A percentile compares a stretch with the other conserved stretches of the same genome.
Evolutionary conservation across 805 yeast genomes (phyloP).

Genomic region (Isabelozyma pseudorhagii): DNA sequence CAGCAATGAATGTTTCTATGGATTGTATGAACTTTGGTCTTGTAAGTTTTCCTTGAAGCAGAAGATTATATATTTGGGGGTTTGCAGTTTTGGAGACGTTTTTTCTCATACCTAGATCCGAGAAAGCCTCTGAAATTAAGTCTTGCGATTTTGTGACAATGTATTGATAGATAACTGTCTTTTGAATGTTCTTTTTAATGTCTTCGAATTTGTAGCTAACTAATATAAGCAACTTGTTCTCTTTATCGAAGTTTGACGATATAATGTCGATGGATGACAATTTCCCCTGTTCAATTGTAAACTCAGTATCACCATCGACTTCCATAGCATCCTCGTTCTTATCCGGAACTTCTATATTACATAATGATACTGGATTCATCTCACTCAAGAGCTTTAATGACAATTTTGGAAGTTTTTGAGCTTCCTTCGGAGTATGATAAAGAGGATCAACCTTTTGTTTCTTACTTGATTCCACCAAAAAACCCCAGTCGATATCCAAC

Average conservation of each 20-base stretch:
- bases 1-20: conserved; percentile 34
- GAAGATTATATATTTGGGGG: conserved; percentile 8
- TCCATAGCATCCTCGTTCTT: conserved; percentile 15
- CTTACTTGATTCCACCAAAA: conserved; percentile 43
- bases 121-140: conserved; percentile 26
- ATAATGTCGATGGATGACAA: conserved; percentile 37
- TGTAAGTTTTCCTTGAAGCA: conserved; percentile 24
- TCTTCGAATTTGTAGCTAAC: conserved; percentile 31
- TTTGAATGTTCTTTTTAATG: conserved; percentile 6
- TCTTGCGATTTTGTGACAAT: conserved; percentile 17
- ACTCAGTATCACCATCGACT: conserved; percentile 6
- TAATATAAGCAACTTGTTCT: conserved; percentile 45
- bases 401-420: conserved; percentile 40
- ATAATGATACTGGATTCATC: conserved; percentile 19
- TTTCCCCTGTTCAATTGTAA: conserved; percentile 4
- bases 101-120: conserved; percentile 24
- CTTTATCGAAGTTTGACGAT: conserved; percentile 42
- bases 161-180: conserved; percentile 26
- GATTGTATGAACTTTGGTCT: conserved; percentile 25
- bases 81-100: conserved; percentile 5
- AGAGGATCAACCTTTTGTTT: conserved; percentile 46
- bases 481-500: conserved; percentile 56
- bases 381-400: conserved; percentile 29
- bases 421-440: conserved; percentile 47
- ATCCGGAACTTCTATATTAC: conserved; percentile 8